A percentile compares a stretch with the other conserved stretches of the same genome.
These are phyloP conservation scores for Emmonsiellopsis sp. DNA, from an alignment of 2,329 filamentous ascomycete genomes.

Conservation along the genomic window DNA sequence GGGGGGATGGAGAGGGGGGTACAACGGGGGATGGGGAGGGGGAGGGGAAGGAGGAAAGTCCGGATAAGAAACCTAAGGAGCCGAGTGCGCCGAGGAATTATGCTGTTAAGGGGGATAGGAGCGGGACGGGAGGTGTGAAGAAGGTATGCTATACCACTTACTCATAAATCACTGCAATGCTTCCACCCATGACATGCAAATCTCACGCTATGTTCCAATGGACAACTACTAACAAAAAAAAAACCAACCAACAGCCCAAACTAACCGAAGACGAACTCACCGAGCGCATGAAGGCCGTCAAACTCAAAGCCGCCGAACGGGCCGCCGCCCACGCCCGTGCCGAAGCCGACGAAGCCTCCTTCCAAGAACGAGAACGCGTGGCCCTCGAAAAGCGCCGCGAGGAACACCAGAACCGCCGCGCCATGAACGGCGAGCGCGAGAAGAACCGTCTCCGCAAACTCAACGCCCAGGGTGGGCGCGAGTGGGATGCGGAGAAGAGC, in stretches of 20 bases:
- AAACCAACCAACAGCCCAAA: conserved; percentile 39
- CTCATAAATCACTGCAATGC: background rate
- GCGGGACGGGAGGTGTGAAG: conserved; percentile 44
- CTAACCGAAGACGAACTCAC: conserved; percentile 57
- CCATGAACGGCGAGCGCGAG: conserved; percentile 56
- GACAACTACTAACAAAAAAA: conserved; percentile 15
- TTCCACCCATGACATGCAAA: too few relatives aligned
- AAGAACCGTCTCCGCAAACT: conserved; percentile 52
- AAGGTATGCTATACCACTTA: conserved; percentile 25
- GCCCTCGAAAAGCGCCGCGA: conserved; percentile 48
- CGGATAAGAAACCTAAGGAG: conserved; percentile 10
- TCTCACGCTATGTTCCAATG: background rate
- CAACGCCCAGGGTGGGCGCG: conserved; percentile 48
- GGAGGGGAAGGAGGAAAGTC: background rate
- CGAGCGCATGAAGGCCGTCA: conserved; percentile 52
- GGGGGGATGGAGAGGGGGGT: background rate
- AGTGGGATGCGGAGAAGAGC: conserved; percentile 55
- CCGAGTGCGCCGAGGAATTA: conserved; percentile 23
- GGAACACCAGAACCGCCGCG: conserved; percentile 41
- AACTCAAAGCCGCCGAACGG: conserved; percentile 51
- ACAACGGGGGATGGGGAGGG: background rate
- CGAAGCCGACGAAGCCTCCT: conserved; percentile 59
- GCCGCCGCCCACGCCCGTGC: conserved; percentile 54
- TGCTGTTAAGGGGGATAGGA: conserved; percentile 47
- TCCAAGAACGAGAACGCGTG: conserved; percentile 54